Conservation (phyloP, 495 filamentous ascomycete genomes). For the Neurospora sp. region DNA sequence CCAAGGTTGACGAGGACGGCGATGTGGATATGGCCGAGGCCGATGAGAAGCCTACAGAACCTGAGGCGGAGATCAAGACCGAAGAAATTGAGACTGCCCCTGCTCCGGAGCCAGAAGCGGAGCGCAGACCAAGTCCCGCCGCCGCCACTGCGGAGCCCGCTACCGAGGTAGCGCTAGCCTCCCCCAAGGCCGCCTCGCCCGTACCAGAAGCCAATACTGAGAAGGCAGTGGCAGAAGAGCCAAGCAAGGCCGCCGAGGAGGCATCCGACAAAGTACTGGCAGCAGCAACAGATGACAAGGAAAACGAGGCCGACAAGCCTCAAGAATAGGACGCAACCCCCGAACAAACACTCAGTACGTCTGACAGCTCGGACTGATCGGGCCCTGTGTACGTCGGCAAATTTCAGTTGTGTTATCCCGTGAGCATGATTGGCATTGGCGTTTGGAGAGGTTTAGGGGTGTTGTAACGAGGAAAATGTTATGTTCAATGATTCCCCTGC, state of each 20-base stretch:
- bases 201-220: background rate
- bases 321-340: background rate
- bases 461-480: background rate
- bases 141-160: slow-evolving; percentile 1
- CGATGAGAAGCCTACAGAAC: slow-evolving; percentile 12
- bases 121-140: slow-evolving; percentile 1
- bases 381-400: background rate
- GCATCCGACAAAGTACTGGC: background rate
- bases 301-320: slow-evolving; percentile 1
- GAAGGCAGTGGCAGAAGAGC: background rate
- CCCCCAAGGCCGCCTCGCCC: background rate
- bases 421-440: background rate
- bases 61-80: slow-evolving; percentile 16
- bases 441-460: background rate
- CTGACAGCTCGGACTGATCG: background rate
- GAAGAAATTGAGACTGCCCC: slow-evolving; percentile 18
- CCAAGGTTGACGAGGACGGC: slow-evolving; percentile 22
- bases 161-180: background rate
- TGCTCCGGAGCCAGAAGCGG: slow-evolving; percentile 4
- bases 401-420: background rate
- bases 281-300: slow-evolving; percentile 1
- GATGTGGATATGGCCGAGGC: slow-evolving; percentile 28
- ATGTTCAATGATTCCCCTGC: background rate
- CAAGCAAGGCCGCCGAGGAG: background rate
- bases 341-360: background rate